These are phyloP conservation scores for Magnolia changhungtana DNA, from an alignment of 164 flowering plant genomes.

Conservation along the genomic window DNA sequence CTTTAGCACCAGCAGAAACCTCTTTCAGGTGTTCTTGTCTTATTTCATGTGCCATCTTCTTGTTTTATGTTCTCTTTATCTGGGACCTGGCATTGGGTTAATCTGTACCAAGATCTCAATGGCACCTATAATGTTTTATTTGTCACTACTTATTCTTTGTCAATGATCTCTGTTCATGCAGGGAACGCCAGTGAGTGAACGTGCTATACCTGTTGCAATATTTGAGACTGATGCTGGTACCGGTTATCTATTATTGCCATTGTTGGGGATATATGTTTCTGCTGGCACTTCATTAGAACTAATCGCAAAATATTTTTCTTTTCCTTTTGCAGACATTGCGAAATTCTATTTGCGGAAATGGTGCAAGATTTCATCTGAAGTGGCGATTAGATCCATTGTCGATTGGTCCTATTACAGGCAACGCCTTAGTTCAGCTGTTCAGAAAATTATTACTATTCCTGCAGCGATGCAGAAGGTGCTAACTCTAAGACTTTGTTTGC, in stretches of 20 bases:
- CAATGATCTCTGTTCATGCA: slow-evolving; percentile 20
- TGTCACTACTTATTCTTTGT: neutral
- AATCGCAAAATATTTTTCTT: slow-evolving; percentile 5
- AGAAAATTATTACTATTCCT: slow-evolving; percentile 95
- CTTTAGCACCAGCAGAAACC: too few species aligned
- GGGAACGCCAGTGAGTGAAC: slow-evolving; percentile 99
- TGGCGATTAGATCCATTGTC: slow-evolving; percentile 77
- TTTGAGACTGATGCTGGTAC: slow-evolving; percentile 88
- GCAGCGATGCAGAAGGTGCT: slow-evolving; percentile 99
- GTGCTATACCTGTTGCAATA: slow-evolving; percentile 98
- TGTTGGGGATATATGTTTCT: neutral
- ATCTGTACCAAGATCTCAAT: neutral
- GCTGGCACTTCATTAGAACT: neutral
- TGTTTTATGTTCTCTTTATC: neutral
- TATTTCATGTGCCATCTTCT: too few species aligned
- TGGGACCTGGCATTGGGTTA: neutral
- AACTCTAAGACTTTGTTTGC: slow-evolving; percentile 6
- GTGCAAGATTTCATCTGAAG: slow-evolving; percentile 93
- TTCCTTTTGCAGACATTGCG: slow-evolving; percentile 56
- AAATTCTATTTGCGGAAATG: slow-evolving; percentile 79
- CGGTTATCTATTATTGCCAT: slow-evolving; percentile 8
- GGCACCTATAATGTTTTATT: neutral
- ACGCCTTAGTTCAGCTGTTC: slow-evolving; percentile 92
- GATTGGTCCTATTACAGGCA: slow-evolving; percentile 99
- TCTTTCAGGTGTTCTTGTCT: too few species aligned